A percentile compares a stretch with the other conserved stretches of the same genome.
These are phyloP conservation scores for Camellia sinensis DNA, from an alignment of 148 eudicot species.

Conservation along the genomic window DNA sequence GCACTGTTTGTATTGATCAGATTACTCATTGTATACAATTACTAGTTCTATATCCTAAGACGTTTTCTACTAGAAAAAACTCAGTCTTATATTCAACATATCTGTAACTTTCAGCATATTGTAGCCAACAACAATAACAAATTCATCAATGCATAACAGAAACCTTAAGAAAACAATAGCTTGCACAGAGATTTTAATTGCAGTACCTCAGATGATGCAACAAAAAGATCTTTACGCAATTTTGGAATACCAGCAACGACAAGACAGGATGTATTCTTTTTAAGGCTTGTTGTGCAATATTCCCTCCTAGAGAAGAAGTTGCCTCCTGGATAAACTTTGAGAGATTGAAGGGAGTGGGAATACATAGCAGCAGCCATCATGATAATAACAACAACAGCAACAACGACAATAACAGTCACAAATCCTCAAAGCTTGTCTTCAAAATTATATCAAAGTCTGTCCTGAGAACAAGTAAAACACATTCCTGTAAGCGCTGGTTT, in stretches of 20 bases:
- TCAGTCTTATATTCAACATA: background rate
- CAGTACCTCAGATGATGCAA: slow-evolving; percentile 3
- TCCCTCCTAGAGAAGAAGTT: background rate
- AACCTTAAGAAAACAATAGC: background rate
- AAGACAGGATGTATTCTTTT: background rate
- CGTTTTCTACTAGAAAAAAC: background rate
- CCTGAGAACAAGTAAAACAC: background rate
- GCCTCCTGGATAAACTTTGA: background rate
- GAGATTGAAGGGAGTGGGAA: slow-evolving; percentile 10
- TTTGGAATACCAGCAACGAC: slow-evolving; percentile 13
- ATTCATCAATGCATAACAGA: background rate
- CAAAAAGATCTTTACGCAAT: background rate
- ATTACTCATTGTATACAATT: background rate
- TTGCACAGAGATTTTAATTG: background rate
- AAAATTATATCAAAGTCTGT: background rate
- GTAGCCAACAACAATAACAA: background rate
- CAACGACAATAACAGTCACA: background rate
- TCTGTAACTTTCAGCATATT: background rate
- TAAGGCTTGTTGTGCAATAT: background rate
- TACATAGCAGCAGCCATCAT: background rate
- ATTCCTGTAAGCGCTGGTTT: too few relatives aligned
- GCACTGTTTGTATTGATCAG: background rate
- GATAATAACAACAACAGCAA: background rate
- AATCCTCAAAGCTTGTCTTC: background rate
- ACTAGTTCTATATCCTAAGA: background rate